Evolutionary conservation across 495 filamentous ascomycete genomes (phyloP).

Genomic region (Xylaria bambusicola): DNA sequence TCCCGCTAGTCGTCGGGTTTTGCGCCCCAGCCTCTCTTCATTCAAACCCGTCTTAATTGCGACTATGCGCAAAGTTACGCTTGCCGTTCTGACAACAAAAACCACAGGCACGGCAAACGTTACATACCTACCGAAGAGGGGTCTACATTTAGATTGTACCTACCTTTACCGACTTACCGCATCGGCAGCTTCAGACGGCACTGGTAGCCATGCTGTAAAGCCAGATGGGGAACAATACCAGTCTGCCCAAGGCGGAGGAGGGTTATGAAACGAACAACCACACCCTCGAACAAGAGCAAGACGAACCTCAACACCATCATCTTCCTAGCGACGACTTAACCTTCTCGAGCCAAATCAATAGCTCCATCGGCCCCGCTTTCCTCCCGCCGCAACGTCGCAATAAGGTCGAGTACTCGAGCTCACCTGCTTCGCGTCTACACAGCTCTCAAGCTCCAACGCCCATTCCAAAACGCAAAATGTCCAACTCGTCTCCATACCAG

Average conservation of each 20-base stretch:
- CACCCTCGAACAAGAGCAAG: not conserved
- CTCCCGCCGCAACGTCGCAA: not conserved
- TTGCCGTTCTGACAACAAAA: not conserved
- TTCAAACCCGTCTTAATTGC: too few relatives aligned
- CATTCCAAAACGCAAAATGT: not conserved
- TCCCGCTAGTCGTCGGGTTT: too few relatives aligned
- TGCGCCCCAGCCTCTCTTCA: too few relatives aligned
- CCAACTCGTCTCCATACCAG: not conserved
- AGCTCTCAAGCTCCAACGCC: conserved; percentile 4
- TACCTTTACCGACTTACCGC: too few relatives aligned
- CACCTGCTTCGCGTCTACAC: not conserved
- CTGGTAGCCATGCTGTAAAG: conserved; percentile 13
- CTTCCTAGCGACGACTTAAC: not conserved
- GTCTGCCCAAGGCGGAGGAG: conserved; percentile 1
- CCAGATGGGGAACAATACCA: conserved; percentile 14
- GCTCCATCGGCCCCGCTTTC: not conserved
- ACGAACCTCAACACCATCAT: not conserved
- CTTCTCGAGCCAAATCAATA: conserved; percentile 17
- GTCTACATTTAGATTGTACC: not conserved
- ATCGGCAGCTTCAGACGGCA: not conserved
- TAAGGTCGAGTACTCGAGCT: conserved; percentile 2
- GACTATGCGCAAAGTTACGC: not conserved
- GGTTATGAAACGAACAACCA: not conserved
- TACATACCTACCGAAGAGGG: not conserved
- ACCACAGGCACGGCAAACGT: not conserved